These are phyloP conservation scores for Anaeromyces robustus DNA, from an alignment of 192 early-diverging fungal species.

Conservation along the genomic window DNA sequence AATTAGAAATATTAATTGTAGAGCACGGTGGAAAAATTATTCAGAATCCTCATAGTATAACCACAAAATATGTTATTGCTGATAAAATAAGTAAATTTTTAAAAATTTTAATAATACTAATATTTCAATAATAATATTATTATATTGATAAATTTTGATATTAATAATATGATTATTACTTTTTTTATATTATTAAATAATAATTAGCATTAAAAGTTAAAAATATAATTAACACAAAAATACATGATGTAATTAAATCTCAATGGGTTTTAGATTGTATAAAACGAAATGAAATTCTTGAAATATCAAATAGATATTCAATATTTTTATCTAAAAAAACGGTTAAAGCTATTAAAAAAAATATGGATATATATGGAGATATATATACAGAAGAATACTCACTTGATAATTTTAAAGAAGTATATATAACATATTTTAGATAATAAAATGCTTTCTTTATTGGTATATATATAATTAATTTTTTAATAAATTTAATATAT, in stretches of 20 bases:
- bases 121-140: too few relatives aligned
- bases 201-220: conserved; percentile 28
- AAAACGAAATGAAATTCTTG: conserved; percentile 20
- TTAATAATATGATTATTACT: too few relatives aligned
- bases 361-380: conserved; percentile 54
- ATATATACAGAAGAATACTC: conserved; percentile 42
- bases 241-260: conserved; percentile 42
- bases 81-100: conserved; percentile 11
- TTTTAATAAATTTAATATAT: too few relatives aligned
- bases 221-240: conserved; percentile 27
- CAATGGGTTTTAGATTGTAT: conserved; percentile 52
- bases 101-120: background rate
- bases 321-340: conserved; percentile 35
- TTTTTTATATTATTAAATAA: conserved; percentile 6
- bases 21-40: conserved; percentile 43
- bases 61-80: conserved; percentile 27
- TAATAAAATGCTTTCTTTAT: too few relatives aligned
- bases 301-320: conserved; percentile 40
- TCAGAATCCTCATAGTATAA: conserved; percentile 30
- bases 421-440: too few relatives aligned
- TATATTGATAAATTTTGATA: too few relatives aligned
- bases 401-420: conserved; percentile 30
- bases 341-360: conserved; percentile 21
- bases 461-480: too few relatives aligned
- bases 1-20: conserved; percentile 39